phyloP scores from a whole-genome alignment of 257 asterid genomes.

The Solanum appendiculatum region DNA sequence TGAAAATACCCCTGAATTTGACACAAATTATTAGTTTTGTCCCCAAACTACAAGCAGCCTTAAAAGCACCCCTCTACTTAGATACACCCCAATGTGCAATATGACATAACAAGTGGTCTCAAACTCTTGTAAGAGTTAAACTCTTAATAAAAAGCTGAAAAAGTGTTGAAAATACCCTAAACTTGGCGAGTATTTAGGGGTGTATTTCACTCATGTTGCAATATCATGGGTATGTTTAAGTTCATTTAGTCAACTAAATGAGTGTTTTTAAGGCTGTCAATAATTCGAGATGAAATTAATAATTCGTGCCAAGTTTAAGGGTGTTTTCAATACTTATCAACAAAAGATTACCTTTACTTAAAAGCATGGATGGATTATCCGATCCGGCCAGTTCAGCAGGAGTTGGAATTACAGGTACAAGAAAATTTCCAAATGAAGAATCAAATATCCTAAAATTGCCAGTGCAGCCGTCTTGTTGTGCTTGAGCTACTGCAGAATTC shows the following conservation, averaged over 20 bases:
- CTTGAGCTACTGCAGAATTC: constrained; percentile 55
- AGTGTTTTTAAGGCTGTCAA: not conserved
- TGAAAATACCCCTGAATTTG: not conserved
- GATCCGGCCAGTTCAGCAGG: constrained; percentile 49
- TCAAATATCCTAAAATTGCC: constrained; percentile 55
- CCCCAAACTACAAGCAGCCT: not conserved
- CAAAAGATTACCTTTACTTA: not conserved
- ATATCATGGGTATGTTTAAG: not conserved
- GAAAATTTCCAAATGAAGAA: constrained; percentile 64
- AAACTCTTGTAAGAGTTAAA: not conserved
- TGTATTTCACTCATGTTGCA: not conserved
- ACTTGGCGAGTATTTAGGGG: not conserved
- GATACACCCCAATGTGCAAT: not conserved
- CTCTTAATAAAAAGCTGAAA: not conserved
- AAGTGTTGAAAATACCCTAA: not conserved
- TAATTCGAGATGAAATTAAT: too few relatives aligned
- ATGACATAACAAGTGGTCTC: not conserved
- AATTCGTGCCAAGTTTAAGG: not conserved
- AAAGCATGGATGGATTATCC: not conserved
- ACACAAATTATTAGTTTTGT: not conserved
- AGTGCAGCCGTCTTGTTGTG: constrained; percentile 50
- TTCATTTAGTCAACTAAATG: not conserved
- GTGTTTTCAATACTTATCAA: not conserved
- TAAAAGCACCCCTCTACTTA: not conserved
- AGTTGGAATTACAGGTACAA: constrained; percentile 73